Percentiles rank a stretch among this genome's conserved stretches.
phyloP scores from a whole-genome alignment of 257 asterid genomes.

The Primulina huaijiensis region DNA sequence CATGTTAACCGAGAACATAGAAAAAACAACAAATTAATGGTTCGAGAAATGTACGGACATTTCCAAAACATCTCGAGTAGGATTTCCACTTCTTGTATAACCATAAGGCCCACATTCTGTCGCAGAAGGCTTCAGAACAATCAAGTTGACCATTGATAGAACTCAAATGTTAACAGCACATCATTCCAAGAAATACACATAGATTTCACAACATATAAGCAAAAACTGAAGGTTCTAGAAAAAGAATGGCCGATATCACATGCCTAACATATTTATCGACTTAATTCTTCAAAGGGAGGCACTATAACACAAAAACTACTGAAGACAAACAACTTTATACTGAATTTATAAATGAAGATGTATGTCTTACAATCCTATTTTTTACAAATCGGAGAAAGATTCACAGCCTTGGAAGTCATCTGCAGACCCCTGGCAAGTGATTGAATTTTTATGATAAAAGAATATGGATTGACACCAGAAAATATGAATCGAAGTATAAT shows the following conservation, averaged over 20 bases:
- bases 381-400: background rate
- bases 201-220: background rate
- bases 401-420: background rate
- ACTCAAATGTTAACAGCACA: background rate
- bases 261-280: background rate
- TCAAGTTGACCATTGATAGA: background rate
- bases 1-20: background rate
- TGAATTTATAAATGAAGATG: background rate
- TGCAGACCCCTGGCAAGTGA: background rate
- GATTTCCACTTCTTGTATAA: conserved; percentile 97
- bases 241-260: background rate
- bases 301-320: background rate
- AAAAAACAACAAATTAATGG: conserved; percentile 13
- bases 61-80: conserved; percentile 85
- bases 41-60: conserved; percentile 44
- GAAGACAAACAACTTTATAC: background rate
- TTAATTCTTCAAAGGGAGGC: background rate
- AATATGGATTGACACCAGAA: background rate
- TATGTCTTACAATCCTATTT: background rate
- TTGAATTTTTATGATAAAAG: background rate
- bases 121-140: conserved; percentile 78
- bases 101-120: conserved; percentile 72
- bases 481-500: background rate
- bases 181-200: background rate
- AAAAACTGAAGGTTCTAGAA: background rate